Evolutionary conservation across 345 rosid species (phyloP).

Genomic region (Melastoma malabathricum): DNA sequence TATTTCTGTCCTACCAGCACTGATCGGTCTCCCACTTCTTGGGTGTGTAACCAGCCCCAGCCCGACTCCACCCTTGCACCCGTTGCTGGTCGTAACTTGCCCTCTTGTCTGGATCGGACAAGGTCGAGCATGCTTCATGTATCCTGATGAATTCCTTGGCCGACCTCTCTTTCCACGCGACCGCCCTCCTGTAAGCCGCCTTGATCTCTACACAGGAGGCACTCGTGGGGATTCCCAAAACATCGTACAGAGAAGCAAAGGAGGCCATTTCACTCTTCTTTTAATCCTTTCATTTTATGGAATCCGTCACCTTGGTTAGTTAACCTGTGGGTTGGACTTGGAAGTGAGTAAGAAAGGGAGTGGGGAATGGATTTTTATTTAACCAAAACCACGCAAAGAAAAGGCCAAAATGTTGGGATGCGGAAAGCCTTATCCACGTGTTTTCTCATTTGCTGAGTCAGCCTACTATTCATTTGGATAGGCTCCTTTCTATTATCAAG

Average conservation of each 20-base stretch:
- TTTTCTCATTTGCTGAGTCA: conserved; percentile 28
- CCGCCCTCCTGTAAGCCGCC: conserved; percentile 37
- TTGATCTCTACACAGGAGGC: conserved; percentile 34
- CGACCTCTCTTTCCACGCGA: conserved; percentile 24
- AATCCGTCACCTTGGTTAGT: no score
- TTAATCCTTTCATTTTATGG: no score
- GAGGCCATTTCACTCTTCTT: no score
- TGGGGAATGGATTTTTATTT: conserved; percentile 4
- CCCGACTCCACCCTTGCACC: conserved; percentile 5
- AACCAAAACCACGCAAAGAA: no score
- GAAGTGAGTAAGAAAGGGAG: conserved; percentile 3
- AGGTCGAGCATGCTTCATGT: conserved; percentile 41
- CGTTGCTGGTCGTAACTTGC: conserved; percentile 27
- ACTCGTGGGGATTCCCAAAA: conserved; percentile 31
- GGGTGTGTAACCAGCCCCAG: conserved; percentile 12
- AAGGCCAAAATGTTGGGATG: no score
- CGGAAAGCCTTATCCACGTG: conserved; percentile 20
- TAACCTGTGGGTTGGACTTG: not conserved
- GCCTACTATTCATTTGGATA: conserved; percentile 22
- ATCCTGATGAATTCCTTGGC: conserved; percentile 33
- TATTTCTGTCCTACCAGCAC: conserved; percentile 38
- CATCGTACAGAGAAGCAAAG: conserved; percentile 25
- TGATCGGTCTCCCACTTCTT: conserved; percentile 65
- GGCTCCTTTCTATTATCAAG: conserved; percentile 3
- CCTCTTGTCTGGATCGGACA: conserved; percentile 41